These are phyloP conservation scores for Alternaria triticina DNA, from an alignment of 2,329 filamentous ascomycete genomes.

Conservation along the genomic window DNA sequence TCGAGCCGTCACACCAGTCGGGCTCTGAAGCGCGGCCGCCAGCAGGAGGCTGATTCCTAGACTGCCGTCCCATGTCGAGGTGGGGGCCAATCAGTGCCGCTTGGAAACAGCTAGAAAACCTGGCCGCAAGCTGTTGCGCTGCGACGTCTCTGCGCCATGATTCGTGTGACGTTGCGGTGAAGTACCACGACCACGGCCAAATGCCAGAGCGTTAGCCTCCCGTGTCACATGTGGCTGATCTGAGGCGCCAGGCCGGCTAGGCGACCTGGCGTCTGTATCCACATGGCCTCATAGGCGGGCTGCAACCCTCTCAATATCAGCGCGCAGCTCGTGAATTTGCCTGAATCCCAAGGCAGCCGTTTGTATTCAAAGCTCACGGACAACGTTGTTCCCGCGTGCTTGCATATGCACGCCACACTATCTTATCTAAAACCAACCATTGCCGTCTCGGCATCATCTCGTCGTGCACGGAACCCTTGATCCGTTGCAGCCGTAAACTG, in stretches of 20 bases:
- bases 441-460: conserved; percentile 8
- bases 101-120: conserved; percentile 45
- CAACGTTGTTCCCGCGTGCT: conserved; percentile 3
- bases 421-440: conserved; percentile 5
- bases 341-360: conserved; percentile 25
- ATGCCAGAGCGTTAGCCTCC: neutral
- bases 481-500: conserved; percentile 17
- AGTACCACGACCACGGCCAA: neutral
- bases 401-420: conserved; percentile 16
- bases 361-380: conserved; percentile 7
- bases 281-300: neutral
- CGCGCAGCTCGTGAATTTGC: conserved; percentile 20
- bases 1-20: conserved; percentile 37
- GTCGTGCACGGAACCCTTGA: conserved; percentile 18
- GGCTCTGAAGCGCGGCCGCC: conserved; percentile 28
- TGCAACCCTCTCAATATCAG: conserved; percentile 4
- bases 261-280: neutral
- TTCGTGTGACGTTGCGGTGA: conserved; percentile 30
- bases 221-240: neutral
- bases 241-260: neutral
- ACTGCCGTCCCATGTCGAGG: conserved; percentile 11
- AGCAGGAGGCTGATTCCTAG: conserved; percentile 17
- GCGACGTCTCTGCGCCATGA: conserved; percentile 23
- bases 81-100: conserved; percentile 37
- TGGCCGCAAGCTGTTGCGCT: conserved; percentile 20